Conservation (phyloP, 495 filamentous ascomycete species). For the Glutinoglossum americanum region DNA sequence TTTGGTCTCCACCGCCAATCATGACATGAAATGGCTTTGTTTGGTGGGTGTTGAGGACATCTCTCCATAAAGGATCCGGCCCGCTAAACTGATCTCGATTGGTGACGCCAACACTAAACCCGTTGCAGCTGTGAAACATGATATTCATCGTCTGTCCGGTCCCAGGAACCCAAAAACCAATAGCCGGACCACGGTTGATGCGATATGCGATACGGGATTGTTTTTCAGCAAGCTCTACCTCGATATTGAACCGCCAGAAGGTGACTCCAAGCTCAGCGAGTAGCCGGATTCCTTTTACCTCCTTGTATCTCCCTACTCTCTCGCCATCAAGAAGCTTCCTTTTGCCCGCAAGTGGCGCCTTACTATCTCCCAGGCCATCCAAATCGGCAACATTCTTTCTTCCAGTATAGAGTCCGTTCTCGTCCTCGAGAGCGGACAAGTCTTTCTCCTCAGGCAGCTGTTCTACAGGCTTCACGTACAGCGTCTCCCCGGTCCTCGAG, state of each 20-base stretch:
- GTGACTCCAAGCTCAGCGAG: conserved; percentile 75
- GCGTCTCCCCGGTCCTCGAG: conserved; percentile 51
- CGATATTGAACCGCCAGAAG: conserved; percentile 91
- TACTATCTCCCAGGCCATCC: conserved; percentile 6
- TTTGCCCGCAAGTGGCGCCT: neutral
- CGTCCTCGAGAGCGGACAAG: conserved; percentile 52
- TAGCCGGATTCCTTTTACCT: conserved; percentile 59
- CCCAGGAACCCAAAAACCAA: conserved; percentile 89
- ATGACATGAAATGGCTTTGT: conserved; percentile 77
- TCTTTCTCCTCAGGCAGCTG: conserved; percentile 51
- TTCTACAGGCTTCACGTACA: conserved; percentile 74
- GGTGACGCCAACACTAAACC: conserved; percentile 55
- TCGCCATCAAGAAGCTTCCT: conserved; percentile 37
- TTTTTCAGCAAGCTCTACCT: conserved; percentile 56
- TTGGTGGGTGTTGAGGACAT: conserved; percentile 49
- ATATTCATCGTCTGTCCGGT: conserved; percentile 82
- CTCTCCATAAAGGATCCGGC: conserved; percentile 87
- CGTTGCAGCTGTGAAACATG: conserved; percentile 96
- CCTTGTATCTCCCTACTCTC: conserved; percentile 48
- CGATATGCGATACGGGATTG: conserved; percentile 83
- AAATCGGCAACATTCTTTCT: conserved; percentile 14
- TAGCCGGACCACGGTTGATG: conserved; percentile 75
- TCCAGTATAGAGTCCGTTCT: conserved; percentile 59
- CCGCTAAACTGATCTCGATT: conserved; percentile 62
- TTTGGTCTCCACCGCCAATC: conserved; percentile 89